Evolutionary conservation across 1,139 yeast genomes (phyloP).

Genomic region (Yamadazyma atmosphaerica): DNA sequence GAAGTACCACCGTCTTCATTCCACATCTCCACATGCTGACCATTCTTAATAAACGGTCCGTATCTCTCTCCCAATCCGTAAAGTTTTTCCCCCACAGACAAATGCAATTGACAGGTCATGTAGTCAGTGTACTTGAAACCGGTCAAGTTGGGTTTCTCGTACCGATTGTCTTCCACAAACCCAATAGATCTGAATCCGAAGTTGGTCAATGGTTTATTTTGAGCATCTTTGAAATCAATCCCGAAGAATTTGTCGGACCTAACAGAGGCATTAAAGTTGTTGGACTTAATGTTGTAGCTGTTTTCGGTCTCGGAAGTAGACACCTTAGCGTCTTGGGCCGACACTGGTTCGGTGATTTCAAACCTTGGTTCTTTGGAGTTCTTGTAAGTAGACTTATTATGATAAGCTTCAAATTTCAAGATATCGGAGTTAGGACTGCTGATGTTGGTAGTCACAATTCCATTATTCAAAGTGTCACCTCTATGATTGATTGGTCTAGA

Average conservation of each 20-base stretch:
- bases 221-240: conserved; percentile 20
- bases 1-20: conserved; percentile 39
- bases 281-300: conserved; percentile 3
- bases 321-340: conserved; percentile 1
- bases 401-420: conserved; percentile 28
- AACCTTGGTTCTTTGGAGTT: conserved; percentile 23
- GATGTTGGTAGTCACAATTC: conserved; percentile 26
- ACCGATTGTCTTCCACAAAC: conserved; percentile 26
- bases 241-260: conserved; percentile 18
- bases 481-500: conserved; percentile 23
- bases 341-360: conserved; percentile 12
- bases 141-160: conserved; percentile 14
- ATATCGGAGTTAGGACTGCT: conserved; percentile 26
- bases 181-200: conserved; percentile 33
- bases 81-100: conserved; percentile 34
- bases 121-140: conserved; percentile 20
- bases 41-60: conserved; percentile 34
- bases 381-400: conserved; percentile 22
- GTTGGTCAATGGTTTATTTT: conserved; percentile 22
- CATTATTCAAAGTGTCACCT: conserved; percentile 32
- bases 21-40: conserved; percentile 37
- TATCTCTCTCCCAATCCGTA: conserved; percentile 37
- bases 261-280: neutral
- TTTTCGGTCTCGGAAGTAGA: conserved; percentile 2
- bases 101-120: conserved; percentile 28